Conservation (phyloP, 1,284 basidiomycete species). For the Phlebopus sp. region DNA sequence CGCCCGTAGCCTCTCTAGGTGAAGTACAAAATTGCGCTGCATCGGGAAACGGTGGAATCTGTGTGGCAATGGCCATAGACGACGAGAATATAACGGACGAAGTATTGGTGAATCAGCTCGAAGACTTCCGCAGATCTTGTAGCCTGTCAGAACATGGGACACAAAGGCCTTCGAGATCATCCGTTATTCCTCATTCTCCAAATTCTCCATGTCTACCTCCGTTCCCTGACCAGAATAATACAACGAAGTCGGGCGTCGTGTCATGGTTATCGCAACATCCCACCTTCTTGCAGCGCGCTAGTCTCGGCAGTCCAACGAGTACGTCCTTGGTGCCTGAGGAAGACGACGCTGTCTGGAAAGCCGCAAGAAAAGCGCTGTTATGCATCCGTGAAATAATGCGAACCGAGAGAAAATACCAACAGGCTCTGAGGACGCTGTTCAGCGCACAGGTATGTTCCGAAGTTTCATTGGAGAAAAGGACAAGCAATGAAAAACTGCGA, state of each 20-base stretch:
- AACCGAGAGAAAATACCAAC: slow-evolving; percentile 63
- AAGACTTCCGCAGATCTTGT: slow-evolving; percentile 35
- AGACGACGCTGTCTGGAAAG: slow-evolving; percentile 45
- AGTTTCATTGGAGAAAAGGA: not conserved
- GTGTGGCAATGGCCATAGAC: slow-evolving; percentile 42
- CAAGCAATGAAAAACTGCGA: too few species aligned
- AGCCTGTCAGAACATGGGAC: not conserved
- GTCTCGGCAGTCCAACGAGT: not conserved
- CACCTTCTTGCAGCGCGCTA: not conserved
- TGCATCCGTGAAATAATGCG: slow-evolving; percentile 59
- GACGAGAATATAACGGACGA: slow-evolving; percentile 50
- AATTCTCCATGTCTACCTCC: not conserved
- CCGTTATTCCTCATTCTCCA: too few species aligned
- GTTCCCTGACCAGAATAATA: too few species aligned
- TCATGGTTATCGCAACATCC: not conserved
- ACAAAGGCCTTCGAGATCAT: not conserved
- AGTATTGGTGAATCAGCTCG: slow-evolving; percentile 42
- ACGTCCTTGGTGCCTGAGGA: slow-evolving; percentile 6
- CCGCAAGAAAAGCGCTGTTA: slow-evolving; percentile 56
- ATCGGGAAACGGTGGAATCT: slow-evolving; percentile 8
- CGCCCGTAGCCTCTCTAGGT: not conserved
- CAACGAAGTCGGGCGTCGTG: not conserved
- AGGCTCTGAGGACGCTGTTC: slow-evolving; percentile 45
- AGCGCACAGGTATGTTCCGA: slow-evolving; percentile 36
- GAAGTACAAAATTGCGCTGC: not conserved